Conservation (phyloP, 352 stramenopile species). For the Pythium brachiatum region DNA sequence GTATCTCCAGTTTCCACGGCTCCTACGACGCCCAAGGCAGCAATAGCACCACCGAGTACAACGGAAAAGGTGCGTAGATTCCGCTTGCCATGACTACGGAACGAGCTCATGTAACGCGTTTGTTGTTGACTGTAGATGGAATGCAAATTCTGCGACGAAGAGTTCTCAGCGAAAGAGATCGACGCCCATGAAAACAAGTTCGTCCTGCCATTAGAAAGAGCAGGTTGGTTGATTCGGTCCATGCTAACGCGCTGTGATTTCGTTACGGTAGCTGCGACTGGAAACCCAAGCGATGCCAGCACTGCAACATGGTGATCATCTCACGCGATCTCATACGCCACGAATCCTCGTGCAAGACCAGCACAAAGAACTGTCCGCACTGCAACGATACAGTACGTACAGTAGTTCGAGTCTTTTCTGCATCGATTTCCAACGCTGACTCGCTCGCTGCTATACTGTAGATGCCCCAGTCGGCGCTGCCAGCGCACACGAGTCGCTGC, state of each 20-base stretch:
- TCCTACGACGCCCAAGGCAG: background rate
- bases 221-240: too few relatives aligned
- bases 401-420: background rate
- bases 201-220: too few relatives aligned
- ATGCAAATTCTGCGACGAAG: slow-evolving; percentile 83
- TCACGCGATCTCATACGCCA: slow-evolving; percentile 56
- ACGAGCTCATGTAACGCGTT: background rate
- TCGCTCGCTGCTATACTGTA: slow-evolving; percentile 15
- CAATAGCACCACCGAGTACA: background rate
- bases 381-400: slow-evolving; percentile 57
- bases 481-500: slow-evolving; percentile 52
- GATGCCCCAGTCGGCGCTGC: slow-evolving; percentile 50
- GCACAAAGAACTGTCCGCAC: slow-evolving; percentile 55
- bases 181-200: slow-evolving; percentile 64
- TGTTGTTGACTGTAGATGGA: slow-evolving; percentile 36
- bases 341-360: slow-evolving; percentile 68
- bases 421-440: background rate
- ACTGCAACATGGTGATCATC: slow-evolving; percentile 85
- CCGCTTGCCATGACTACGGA: too few relatives aligned
- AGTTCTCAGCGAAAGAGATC: slow-evolving; percentile 48
- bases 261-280: slow-evolving; percentile 55
- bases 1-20: background rate
- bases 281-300: slow-evolving; percentile 73
- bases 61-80: background rate
- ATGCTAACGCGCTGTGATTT: too few relatives aligned